Evolutionary conservation across 202 grass and related monocot genomes (phyloP), one percentile per base, ranked within the genome.

Genomic region (Setaria italica): DNA sequence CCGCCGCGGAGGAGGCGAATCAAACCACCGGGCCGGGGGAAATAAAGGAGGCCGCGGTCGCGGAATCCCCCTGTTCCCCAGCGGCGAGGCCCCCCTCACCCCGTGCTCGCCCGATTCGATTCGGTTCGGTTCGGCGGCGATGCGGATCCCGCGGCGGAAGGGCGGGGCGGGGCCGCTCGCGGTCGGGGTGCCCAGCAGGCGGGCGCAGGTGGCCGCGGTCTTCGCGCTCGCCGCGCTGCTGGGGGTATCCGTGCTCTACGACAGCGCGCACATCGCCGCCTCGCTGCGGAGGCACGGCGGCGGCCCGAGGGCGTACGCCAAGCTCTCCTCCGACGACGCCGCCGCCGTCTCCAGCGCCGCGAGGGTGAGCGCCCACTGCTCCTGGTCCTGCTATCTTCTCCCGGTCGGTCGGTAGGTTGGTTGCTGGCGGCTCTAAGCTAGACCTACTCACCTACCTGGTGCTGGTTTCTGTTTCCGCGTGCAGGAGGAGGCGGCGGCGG

Each of bases 161-260:
- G 81, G 54, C 72, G 87, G 14, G 9, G 68, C 54, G 7, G 73
- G 51, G 29, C 62, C 33, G 62, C 11, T 67, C 49, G 42, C 62
- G 66, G 43, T 86, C 6, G 79, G 78, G 35, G 60, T 37, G 60
- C 79, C 88, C 29, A 90, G 85, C 93, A 21, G 82, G 13, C 76
- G 90, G 29, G 74, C 53, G 87, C 93, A 91, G 71, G 81, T 91
- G 37, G 87, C 85, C 6, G 90, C 86, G 7, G 85, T 92, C 17
- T 87, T 95, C 81, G 80, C 91, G 58, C 88, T 95, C 70, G 86
- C 88, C 13, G 53, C 21, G 17, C 72, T 95, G 62, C 90, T 95
- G 0, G 89, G 78, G 34, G 85, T 85, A 10, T 92, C 93, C 62
- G 89, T 95, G 58, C 88, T 95, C 79, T 95, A 95, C 85, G 86